These are phyloP conservation scores for Colletotrichum sansevieriae DNA, from an alignment of 2,329 filamentous ascomycete genomes.

Conservation along the genomic window DNA sequence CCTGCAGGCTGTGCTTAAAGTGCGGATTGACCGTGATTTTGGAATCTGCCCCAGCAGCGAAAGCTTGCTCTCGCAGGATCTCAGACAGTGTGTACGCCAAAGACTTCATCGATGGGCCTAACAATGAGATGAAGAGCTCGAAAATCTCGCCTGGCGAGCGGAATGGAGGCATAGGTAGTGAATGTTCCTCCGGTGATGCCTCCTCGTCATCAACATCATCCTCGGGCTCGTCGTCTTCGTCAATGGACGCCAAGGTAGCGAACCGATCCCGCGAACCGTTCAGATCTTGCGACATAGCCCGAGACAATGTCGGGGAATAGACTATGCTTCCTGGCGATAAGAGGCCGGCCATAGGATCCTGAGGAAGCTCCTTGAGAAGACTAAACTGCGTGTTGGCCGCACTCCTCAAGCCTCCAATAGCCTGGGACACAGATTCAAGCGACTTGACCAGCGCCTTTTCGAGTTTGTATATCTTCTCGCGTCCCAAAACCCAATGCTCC, in stretches of 20 bases:
- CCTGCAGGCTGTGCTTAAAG: slow-evolving; percentile 82
- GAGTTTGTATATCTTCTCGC: slow-evolving; percentile 81
- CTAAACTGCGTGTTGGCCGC: slow-evolving; percentile 91
- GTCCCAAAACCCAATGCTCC: slow-evolving; percentile 87
- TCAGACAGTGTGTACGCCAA: slow-evolving; percentile 91
- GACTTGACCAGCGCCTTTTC: slow-evolving; percentile 86
- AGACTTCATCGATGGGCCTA: slow-evolving; percentile 96
- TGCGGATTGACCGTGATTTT: slow-evolving; percentile 82
- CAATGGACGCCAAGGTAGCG: slow-evolving; percentile 69
- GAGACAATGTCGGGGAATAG: slow-evolving; percentile 49
- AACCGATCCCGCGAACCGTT: slow-evolving; percentile 60
- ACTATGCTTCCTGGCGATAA: slow-evolving; percentile 49
- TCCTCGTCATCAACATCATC: slow-evolving; percentile 51
- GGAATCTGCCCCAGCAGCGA: slow-evolving; percentile 75
- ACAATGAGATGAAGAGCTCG: slow-evolving; percentile 85
- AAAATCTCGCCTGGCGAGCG: slow-evolving; percentile 86
- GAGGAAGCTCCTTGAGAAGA: slow-evolving; percentile 75
- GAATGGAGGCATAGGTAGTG: slow-evolving; percentile 54
- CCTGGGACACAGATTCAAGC: slow-evolving; percentile 87
- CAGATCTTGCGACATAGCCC: slow-evolving; percentile 49
- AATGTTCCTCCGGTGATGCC: slow-evolving; percentile 44
- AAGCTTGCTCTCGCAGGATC: slow-evolving; percentile 89
- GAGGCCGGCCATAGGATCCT: slow-evolving; percentile 47
- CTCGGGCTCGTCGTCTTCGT: slow-evolving; percentile 69
- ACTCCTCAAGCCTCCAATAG: slow-evolving; percentile 89